Evolutionary conservation across 2,329 filamentous ascomycete genomes (phyloP), one percentile per base, ranked within the genome.

Genomic region (Apiospora pterosperma): DNA sequence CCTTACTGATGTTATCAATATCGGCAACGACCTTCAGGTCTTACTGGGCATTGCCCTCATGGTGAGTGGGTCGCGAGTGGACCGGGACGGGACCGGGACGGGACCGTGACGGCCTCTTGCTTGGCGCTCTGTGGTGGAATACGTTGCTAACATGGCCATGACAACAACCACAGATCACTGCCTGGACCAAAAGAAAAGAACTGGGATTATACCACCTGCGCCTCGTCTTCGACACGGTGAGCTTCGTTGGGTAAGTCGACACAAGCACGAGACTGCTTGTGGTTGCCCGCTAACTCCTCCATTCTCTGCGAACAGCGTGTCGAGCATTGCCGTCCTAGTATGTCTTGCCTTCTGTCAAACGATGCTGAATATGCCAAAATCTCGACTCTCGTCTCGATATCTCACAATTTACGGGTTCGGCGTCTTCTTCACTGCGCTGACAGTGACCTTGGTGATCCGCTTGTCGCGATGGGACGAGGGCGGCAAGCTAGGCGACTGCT

Each of bases 371-470:
- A 36, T 55, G 59, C 36, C 48, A 3, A 38, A 55, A 11, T 65
- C 64, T 21, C 67, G 62, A 21, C 21, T 66, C 14, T 68, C 63
- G 38, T 64, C 63, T 28, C 72, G 72, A 28, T 72, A 76, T 62
- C 68, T 70, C 62, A 69, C 65, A 19, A 67, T 68, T 28, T 75
- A 73, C 66, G 36, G 71, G 61, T 75, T 72, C 63, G 63, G 67
- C 48, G 38, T 59, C 23, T 67, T 74, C 52, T 75, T 71, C 63
- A 63, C 73, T 38, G 68, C 66, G 14, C 68, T 76, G n/a, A 70
- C 68, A 59, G 67, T 75, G 58, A 65, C 74, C 52, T 69, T 73
- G 44, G 64, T 67, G 34, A 59, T 69, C 44, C 69, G 69, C 36
- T 69, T 74, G 41, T 58, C 68, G 31, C 36, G 69, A 31, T 74